Evolutionary conservation across 495 filamentous ascomycete genomes (phyloP).

Genomic region (Penicillium tannophilum): DNA sequence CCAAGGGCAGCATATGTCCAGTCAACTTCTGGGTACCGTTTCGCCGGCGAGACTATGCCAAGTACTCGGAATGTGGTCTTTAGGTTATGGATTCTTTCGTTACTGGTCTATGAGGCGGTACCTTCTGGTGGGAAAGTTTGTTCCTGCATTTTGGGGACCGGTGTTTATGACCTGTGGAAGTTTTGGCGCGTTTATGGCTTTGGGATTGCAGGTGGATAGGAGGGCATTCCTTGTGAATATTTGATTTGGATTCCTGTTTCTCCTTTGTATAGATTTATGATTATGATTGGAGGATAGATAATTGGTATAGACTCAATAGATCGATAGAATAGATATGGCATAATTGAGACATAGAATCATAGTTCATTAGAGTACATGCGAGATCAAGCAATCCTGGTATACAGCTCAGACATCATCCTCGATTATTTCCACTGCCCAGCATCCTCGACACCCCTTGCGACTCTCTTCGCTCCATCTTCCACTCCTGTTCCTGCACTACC

Average conservation of each 20-base stretch:
- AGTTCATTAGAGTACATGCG: too few relatives aligned
- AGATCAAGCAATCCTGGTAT: too few relatives aligned
- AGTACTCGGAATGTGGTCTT: slow-evolving; percentile 30
- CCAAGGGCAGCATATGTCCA: not conserved
- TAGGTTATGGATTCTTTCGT: slow-evolving; percentile 34
- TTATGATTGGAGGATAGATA: not conserved
- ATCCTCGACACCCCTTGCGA: slow-evolving; percentile 67
- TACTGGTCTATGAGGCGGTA: slow-evolving; percentile 31
- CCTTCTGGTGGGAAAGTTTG: slow-evolving; percentile 29
- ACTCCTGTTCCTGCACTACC: slow-evolving; percentile 60
- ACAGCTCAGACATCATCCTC: too few relatives aligned
- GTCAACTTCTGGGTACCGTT: slow-evolving; percentile 1
- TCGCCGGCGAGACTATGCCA: slow-evolving; percentile 28
- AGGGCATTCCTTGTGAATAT: slow-evolving; percentile 5
- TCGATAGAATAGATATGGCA: slow-evolving; percentile 1
- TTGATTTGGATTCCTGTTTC: not conserved
- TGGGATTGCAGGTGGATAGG: slow-evolving; percentile 22
- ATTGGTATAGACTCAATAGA: slow-evolving; percentile 6
- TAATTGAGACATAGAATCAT: not conserved
- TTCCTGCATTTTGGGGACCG: slow-evolving; percentile 37
- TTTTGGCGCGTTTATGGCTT: slow-evolving; percentile 19
- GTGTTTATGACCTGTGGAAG: slow-evolving; percentile 30
- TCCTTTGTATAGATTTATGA: not conserved
- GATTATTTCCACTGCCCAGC: slow-evolving; percentile 64
- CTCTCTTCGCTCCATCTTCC: slow-evolving; percentile 56